phyloP scores from a whole-genome alignment of 768 basidiomycete genomes.

The Psilocybe tampanensis region DNA sequence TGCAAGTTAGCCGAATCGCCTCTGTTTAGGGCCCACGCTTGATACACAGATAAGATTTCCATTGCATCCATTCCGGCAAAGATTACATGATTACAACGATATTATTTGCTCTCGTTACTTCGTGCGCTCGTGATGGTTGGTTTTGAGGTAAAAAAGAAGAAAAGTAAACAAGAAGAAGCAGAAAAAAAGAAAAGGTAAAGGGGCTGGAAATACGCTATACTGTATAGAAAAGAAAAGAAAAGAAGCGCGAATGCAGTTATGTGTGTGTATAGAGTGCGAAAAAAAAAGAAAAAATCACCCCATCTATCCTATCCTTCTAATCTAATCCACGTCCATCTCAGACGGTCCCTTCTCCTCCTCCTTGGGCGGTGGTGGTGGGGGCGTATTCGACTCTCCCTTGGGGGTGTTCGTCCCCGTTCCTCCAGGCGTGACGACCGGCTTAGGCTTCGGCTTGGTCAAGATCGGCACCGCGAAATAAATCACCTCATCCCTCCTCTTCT shows the following conservation, averaged over 20 bases:
- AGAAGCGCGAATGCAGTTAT: background rate
- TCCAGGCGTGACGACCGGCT: conserved; percentile 61
- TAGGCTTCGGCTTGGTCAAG: conserved; percentile 91
- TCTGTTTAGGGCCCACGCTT: too few species aligned
- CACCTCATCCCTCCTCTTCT: conserved; percentile 91
- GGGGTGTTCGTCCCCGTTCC: conserved; percentile 66
- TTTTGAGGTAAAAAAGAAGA: background rate
- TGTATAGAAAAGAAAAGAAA: background rate
- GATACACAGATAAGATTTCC: too few species aligned
- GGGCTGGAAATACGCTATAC: background rate
- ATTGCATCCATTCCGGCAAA: too few species aligned
- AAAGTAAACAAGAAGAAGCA: background rate
- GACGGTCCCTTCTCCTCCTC: conserved; percentile 47
- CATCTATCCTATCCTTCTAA: background rate
- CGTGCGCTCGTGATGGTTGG: too few species aligned
- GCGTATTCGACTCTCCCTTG: conserved; percentile 64
- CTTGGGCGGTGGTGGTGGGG: conserved; percentile 26
- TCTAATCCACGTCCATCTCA: conserved; percentile 87
- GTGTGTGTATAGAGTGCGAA: too few species aligned
- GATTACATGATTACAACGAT: background rate
- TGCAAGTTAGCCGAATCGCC: too few species aligned
- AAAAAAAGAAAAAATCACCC: background rate
- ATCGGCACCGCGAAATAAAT: conserved; percentile 90
- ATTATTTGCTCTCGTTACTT: background rate
- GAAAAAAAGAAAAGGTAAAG: background rate